Base-by-base conservation (phyloP, 129 eudicot genomes). In the Tagetes erecta region DNA sequence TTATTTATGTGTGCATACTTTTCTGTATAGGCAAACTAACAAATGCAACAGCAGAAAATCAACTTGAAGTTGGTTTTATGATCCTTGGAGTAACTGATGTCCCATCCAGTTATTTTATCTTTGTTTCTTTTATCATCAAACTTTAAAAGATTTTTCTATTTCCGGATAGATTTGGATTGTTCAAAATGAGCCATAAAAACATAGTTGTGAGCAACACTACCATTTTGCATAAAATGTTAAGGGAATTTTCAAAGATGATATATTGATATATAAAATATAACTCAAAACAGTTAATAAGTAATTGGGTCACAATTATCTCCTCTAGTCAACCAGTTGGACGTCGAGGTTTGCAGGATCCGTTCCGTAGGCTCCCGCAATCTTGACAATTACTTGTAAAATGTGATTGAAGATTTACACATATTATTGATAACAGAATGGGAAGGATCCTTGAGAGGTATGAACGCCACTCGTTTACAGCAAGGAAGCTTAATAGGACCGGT, bases 391-490 rank as follows among this genome's bases (percentile, higher is more conserved):
- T 47, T 47, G 51, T 46, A 8, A 10, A 13, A 46, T 8, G 51
- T 46, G 52, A 13, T 11, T 47, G 11, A n/a, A 47, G 14, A 47
- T 47, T 47, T 8, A 47, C 14, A 0, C 13, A 47, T 9, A 47
- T 2, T 47, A 47, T 20, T 30, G 62, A 35, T n/a, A 49, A 52
- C 80, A 92, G 97, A 75, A 92, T 92, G 96, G 96, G 84, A 75
- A 92, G 85, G 83, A 87, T 93, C 73, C 89, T 93, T 8, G 91
- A 87, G 77, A 84, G 92, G 84, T 86, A 93, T 33, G 95, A 93
- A 80, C 81, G 86, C 73, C 83, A 87, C 74, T 84, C 95, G 0
- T 58, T 77, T 64, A 70, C 91, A 58, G 95, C 84, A 67, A 81
- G 60, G 64, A 89, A 86, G 76, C 85, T 74, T 37, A 71, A 59